These are phyloP conservation scores for Limnanthes douglasii DNA, from an alignment of 345 rosid genomes.

Conservation along the genomic window DNA sequence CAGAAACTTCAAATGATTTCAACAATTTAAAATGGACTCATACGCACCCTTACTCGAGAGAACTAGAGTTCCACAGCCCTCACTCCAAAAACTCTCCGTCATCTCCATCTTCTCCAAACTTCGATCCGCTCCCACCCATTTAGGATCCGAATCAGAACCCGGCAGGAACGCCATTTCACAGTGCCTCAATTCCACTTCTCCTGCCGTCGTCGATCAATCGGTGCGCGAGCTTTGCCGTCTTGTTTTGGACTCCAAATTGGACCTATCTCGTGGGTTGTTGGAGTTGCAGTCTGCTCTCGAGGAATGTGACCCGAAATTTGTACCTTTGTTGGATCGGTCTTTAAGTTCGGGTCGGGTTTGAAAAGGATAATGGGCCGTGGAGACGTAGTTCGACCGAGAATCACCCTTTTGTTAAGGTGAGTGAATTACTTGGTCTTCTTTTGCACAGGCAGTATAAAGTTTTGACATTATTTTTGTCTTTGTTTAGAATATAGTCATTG, in stretches of 20 bases:
- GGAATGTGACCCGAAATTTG: constrained; percentile 43
- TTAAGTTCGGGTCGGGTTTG: constrained; percentile 39
- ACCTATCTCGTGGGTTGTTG: constrained; percentile 40
- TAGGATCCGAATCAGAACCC: constrained; percentile 40
- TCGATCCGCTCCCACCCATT: constrained; percentile 35
- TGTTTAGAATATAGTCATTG: not conserved
- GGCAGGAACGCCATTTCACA: constrained; percentile 52
- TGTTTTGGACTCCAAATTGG: constrained; percentile 38
- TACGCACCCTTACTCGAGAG: constrained; percentile 53
- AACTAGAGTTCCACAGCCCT: constrained; percentile 67
- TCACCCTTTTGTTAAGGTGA: constrained; percentile 79
- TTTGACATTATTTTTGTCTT: no score
- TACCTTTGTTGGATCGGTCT: constrained; percentile 40
- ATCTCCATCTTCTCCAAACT: constrained; percentile 69
- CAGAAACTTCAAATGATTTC: no score
- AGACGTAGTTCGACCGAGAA: constrained; percentile 30
- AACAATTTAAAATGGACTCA: no score
- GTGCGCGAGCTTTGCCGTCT: constrained; percentile 84
- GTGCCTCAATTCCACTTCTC: constrained; percentile 47
- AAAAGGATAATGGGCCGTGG: constrained; percentile 31
- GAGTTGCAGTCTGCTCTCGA: constrained; percentile 86
- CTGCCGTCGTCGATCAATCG: constrained; percentile 74
- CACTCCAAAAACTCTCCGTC: constrained; percentile 66
- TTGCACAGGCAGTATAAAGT: no score
- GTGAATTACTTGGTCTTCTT: constrained; percentile 2